Evolutionary conservation across 352 stramenopile genomes (phyloP).

Genomic region (Phytophthora pluvialis): DNA sequence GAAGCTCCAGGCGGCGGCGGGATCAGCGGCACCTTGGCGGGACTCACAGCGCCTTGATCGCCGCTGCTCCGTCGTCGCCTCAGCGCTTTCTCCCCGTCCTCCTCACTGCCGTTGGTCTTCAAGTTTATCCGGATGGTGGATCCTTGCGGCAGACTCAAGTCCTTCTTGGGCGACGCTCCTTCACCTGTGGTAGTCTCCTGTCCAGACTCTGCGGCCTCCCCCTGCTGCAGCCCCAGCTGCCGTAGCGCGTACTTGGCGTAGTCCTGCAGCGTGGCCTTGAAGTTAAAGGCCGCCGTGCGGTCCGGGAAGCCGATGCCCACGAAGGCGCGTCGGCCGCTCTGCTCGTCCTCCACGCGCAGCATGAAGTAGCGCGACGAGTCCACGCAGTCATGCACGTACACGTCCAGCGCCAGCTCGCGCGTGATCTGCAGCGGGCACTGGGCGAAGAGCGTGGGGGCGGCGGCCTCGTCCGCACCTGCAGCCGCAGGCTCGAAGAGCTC

Average conservation of each 20-base stretch:
- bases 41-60: constrained; percentile 37
- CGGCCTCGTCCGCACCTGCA: constrained; percentile 7
- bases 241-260: constrained; percentile 83
- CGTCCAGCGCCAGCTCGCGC: constrained; percentile 60
- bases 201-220: constrained; percentile 19
- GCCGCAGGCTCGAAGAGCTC: constrained; percentile 74
- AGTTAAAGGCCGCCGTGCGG: constrained; percentile 82
- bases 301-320: constrained; percentile 84
- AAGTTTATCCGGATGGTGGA: constrained; percentile 84
- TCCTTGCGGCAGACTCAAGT: constrained; percentile 74
- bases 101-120: constrained; percentile 49
- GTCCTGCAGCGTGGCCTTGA: constrained; percentile 85
- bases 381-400: constrained; percentile 87
- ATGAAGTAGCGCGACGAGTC: constrained; percentile 92
- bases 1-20: constrained; percentile 56
- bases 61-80: constrained; percentile 34
- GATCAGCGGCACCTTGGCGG: constrained; percentile 60
- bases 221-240: constrained; percentile 52
- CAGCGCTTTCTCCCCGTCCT: constrained; percentile 33
- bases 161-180: constrained; percentile 39
- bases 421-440: constrained; percentile 82
- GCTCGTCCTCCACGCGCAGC: constrained; percentile 82
- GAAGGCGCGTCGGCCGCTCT: constrained; percentile 74
- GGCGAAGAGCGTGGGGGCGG: constrained; percentile 66
- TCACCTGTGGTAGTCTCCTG: constrained; percentile 8